phyloP scores from a whole-genome alignment of 1,139 yeast genomes.

The Kazachstania sp. region DNA sequence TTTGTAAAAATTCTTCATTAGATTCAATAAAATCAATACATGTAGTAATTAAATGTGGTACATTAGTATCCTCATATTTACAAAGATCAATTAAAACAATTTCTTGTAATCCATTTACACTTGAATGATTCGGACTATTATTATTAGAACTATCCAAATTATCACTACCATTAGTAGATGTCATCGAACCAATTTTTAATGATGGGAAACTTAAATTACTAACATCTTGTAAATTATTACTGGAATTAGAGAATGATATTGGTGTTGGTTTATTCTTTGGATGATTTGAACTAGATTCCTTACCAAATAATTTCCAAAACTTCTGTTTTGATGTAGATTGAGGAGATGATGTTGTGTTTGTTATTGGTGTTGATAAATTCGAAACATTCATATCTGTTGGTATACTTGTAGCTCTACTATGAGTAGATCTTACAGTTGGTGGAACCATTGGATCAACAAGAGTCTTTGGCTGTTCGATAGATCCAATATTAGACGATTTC shows the following conservation, averaged over 20 bases:
- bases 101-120: not conserved
- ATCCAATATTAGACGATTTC: conserved; percentile 7
- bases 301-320: conserved; percentile 27
- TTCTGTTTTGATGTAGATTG: conserved; percentile 23
- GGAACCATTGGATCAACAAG: not conserved
- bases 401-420: not conserved
- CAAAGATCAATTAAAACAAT: conserved; percentile 28
- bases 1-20: conserved; percentile 46
- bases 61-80: conserved; percentile 46
- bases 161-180: not conserved
- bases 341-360: conserved; percentile 8
- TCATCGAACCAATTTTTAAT: not conserved
- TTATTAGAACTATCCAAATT: conserved; percentile 7
- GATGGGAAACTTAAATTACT: not conserved
- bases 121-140: not conserved
- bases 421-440: not conserved
- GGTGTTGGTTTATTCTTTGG: not conserved
- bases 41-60: conserved; percentile 65
- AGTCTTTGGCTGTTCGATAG: not conserved
- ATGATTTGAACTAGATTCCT: conserved; percentile 6
- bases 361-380: conserved; percentile 8
- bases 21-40: conserved; percentile 71
- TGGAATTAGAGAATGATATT: not conserved
- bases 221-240: not conserved
- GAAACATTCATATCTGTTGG: not conserved